These are phyloP conservation scores for Cladosporium halotolerans DNA, from an alignment of 2,329 filamentous ascomycete genomes.

Conservation along the genomic window DNA sequence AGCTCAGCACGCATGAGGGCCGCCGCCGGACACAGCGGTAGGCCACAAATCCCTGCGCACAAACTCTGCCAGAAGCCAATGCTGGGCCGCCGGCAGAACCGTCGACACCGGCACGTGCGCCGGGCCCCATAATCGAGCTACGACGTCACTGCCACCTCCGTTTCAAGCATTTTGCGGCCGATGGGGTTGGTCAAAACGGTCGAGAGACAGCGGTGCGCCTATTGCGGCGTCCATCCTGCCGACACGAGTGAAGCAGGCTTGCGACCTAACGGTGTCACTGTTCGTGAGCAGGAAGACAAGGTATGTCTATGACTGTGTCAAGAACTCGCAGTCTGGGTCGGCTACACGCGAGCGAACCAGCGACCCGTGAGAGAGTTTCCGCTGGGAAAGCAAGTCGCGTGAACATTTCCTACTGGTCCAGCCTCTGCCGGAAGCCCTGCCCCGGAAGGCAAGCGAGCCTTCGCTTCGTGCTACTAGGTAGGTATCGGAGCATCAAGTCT, in stretches of 20 bases:
- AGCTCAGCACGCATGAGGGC: not conserved
- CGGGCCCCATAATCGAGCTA: not conserved
- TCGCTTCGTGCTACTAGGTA: not conserved
- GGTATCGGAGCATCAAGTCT: constrained; percentile 1
- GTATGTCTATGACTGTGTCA: too few relatives aligned
- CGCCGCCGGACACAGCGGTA: not conserved
- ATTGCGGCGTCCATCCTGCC: too few relatives aligned
- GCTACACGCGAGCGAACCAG: constrained; percentile 2
- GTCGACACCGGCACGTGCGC: too few relatives aligned
- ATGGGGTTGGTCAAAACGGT: too few relatives aligned
- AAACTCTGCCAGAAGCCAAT: constrained; percentile 1
- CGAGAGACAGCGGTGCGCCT: too few relatives aligned
- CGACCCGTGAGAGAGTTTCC: not conserved
- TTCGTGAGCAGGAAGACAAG: too few relatives aligned
- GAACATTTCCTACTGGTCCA: constrained; percentile 6
- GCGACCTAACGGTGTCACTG: too few relatives aligned
- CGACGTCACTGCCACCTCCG: not conserved
- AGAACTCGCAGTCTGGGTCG: not conserved
- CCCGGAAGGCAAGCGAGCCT: constrained; percentile 1
- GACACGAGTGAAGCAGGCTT: too few relatives aligned
- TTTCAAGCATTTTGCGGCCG: not conserved
- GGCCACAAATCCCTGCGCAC: constrained; percentile 10
- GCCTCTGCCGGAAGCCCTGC: not conserved
- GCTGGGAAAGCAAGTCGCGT: constrained; percentile 7
- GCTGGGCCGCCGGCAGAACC: not conserved